Evolutionary conservation across 2,329 filamentous ascomycete genomes (phyloP).

Genomic region (Golovinomyces cichoracearum): DNA sequence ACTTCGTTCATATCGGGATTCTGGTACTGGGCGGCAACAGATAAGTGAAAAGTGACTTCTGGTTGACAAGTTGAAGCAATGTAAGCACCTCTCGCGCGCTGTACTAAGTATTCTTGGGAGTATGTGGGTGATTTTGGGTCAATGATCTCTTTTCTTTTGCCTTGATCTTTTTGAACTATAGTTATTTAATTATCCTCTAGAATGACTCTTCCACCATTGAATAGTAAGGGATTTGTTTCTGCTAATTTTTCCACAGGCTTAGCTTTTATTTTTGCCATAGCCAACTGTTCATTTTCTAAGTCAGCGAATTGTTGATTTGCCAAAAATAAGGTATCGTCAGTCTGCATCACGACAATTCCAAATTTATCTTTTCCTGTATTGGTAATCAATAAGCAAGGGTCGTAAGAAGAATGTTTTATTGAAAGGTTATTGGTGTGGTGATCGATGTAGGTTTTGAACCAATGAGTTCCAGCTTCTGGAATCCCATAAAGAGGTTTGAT

Average conservation of each 20-base stretch:
- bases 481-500: constrained; percentile 4
- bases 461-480: neutral
- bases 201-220: neutral
- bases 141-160: neutral
- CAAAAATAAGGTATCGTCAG: neutral
- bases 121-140: neutral
- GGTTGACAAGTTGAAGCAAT: constrained; percentile 1
- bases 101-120: neutral
- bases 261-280: neutral
- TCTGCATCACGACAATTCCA: neutral
- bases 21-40: neutral
- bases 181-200: neutral
- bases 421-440: neutral
- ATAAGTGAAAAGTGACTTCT: neutral
- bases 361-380: neutral
- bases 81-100: too few species aligned
- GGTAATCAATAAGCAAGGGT: constrained; percentile 1
- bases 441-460: neutral
- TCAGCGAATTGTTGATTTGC: neutral
- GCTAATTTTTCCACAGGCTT: neutral
- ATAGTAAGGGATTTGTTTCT: neutral
- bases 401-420: neutral
- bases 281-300: neutral
- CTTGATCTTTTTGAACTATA: neutral
- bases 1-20: neutral